A percentile compares a stretch with the other conserved stretches of the same genome.
Conservation (phyloP, 768 basidiomycete genomes). For the Lyophyllum semitale region DNA sequence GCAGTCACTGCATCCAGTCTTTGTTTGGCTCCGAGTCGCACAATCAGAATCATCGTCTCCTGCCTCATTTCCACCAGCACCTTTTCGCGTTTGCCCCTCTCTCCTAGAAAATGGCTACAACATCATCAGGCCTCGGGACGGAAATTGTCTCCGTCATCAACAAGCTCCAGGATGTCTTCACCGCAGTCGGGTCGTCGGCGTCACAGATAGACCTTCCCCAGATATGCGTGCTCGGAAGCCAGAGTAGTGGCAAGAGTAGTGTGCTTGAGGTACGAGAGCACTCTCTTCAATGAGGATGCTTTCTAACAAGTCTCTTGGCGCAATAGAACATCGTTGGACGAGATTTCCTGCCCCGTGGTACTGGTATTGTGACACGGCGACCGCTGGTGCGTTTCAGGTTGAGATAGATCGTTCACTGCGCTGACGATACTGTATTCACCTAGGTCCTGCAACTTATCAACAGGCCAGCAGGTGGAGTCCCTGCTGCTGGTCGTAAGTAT, state of each 20-base stretch:
- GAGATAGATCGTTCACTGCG: neutral
- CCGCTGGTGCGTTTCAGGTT: slow-evolving; percentile 68
- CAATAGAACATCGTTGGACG: slow-evolving; percentile 93
- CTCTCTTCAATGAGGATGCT: neutral
- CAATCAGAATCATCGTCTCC: slow-evolving; percentile 4
- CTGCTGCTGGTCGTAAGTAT: slow-evolving; percentile 42
- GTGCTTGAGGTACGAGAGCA: slow-evolving; percentile 72
- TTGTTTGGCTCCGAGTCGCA: slow-evolving; percentile 20
- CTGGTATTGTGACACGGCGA: slow-evolving; percentile 96
- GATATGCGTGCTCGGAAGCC: slow-evolving; percentile 89
- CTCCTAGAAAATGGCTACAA: slow-evolving; percentile 48
- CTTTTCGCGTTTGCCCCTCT: slow-evolving; percentile 16
- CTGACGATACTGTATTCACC: slow-evolving; percentile 7
- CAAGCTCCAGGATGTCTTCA: slow-evolving; percentile 91
- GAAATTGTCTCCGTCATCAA: slow-evolving; percentile 84
- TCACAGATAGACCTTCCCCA: slow-evolving; percentile 87
- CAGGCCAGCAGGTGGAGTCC: slow-evolving; percentile 55
- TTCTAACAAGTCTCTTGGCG: slow-evolving; percentile 10
- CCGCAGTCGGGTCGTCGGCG: slow-evolving; percentile 76
- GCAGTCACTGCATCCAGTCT: slow-evolving; percentile 4
- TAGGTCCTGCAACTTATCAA: slow-evolving; percentile 95
- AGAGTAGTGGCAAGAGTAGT: slow-evolving; percentile 93
- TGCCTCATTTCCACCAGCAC: slow-evolving; percentile 16
- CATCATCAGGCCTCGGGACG: slow-evolving; percentile 69
- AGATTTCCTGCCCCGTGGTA: slow-evolving; percentile 98